phyloP scores from a whole-genome alignment of 78 protist species.

The Dictyostelium intermedium region DNA sequence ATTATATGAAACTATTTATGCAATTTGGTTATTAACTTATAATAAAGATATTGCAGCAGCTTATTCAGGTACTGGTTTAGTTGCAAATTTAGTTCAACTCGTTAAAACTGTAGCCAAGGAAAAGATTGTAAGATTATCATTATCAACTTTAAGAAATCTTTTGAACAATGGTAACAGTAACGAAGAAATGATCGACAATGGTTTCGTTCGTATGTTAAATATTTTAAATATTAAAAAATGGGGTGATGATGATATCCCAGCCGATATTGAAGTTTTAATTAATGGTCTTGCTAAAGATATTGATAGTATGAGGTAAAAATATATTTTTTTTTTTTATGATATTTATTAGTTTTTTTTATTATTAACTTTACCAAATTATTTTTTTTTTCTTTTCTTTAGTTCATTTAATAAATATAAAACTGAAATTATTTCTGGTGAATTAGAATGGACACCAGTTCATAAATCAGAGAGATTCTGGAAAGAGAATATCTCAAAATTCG shows the following conservation, averaged over 20 bases:
- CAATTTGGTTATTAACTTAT: slow-evolving; percentile 89
- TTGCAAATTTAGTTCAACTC: slow-evolving; percentile 51
- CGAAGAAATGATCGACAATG: slow-evolving; percentile 81
- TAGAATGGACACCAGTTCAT: slow-evolving; percentile 96
- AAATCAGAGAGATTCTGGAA: slow-evolving; percentile 93
- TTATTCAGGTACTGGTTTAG: slow-evolving; percentile 32
- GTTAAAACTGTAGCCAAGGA: slow-evolving; percentile 70
- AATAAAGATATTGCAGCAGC: slow-evolving; percentile 30
- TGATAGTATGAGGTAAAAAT: slow-evolving; percentile 73
- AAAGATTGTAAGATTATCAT: slow-evolving; percentile 84
- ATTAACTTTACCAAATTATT: not conserved
- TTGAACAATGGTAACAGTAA: slow-evolving; percentile 24
- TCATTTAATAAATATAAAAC: slow-evolving; percentile 83
- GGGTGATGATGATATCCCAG: slow-evolving; percentile 91
- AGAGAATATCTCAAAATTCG: slow-evolving; percentile 89
- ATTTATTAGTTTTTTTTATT: not conserved
- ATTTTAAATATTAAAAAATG: slow-evolving; percentile 66
- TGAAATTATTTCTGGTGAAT: slow-evolving; percentile 82
- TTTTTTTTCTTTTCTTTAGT: slow-evolving; percentile 9
- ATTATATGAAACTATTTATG: slow-evolving; percentile 77
- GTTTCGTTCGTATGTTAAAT: slow-evolving; percentile 49
- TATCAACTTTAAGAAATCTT: slow-evolving; percentile 77
- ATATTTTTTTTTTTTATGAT: not conserved
- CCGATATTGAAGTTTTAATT: slow-evolving; percentile 43
- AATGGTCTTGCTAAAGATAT: slow-evolving; percentile 56